phyloP scores from a whole-genome alignment of 331 rosid species.

The Ulmus americana region DNA sequence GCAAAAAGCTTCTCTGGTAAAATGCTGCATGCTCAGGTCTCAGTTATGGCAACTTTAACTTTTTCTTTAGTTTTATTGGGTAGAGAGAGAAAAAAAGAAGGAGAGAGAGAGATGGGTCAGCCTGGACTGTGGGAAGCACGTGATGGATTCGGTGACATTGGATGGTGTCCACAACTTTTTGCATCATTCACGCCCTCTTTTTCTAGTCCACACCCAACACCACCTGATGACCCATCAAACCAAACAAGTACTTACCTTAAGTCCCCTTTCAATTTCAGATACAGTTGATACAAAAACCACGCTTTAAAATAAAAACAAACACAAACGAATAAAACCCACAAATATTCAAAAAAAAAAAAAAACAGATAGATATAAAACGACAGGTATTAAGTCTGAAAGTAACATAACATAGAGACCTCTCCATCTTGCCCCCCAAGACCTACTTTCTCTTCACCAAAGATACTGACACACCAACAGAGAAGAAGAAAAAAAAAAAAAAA shows the following conservation, averaged over 20 bases:
- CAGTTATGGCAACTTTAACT: slow-evolving; percentile 43
- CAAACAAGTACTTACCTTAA: slow-evolving; percentile 8
- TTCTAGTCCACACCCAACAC: slow-evolving; percentile 27
- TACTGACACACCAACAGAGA: not conserved
- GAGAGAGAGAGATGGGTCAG: slow-evolving; percentile 25
- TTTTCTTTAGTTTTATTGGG: slow-evolving; percentile 31
- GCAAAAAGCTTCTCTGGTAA: slow-evolving; percentile 10
- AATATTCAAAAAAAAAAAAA: not conserved
- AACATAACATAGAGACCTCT: slow-evolving; percentile 25
- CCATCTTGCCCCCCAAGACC: not conserved
- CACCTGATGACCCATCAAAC: slow-evolving; percentile 31
- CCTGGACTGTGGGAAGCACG: slow-evolving; percentile 64
- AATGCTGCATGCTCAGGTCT: slow-evolving; percentile 3
- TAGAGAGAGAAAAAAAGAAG: slow-evolving; percentile 22
- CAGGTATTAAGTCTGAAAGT: slow-evolving; percentile 31
- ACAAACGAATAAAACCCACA: not conserved
- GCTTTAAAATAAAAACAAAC: not conserved
- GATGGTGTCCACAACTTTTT: slow-evolving; percentile 47
- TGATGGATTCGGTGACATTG: slow-evolving; percentile 54
- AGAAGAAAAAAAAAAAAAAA: not conserved
- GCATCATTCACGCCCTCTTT: slow-evolving; percentile 33
- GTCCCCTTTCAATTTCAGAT: not conserved
- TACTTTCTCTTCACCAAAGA: slow-evolving; percentile 19
- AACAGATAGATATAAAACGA: slow-evolving; percentile 4
- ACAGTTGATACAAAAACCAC: not conserved